Evolutionary conservation across 768 basidiomycete species (phyloP), one percentile per base, ranked within the genome.

Genomic region (Amanita polypyramis): DNA sequence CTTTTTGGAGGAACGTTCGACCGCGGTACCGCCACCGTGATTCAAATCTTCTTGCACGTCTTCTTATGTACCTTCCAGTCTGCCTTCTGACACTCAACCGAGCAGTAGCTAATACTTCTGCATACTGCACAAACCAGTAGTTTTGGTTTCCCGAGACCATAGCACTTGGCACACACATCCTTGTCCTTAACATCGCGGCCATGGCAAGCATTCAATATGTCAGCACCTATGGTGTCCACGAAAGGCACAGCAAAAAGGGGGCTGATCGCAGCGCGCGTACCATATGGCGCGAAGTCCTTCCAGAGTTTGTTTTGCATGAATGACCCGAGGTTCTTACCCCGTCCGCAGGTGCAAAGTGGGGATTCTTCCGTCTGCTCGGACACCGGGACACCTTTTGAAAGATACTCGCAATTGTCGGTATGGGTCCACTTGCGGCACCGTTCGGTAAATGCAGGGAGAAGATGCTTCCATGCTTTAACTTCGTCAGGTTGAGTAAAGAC

Each of bases 331-430:
- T 61, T 56, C 34, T 61, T 56, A 5, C 61, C 63, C 19, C 51
- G 39, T 12, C 63, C 64, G 43, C 64, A 65, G 25, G 54, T 55
- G 53, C 65, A 65, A 8, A 67, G 47, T 2, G 62, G 61, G 12
- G 47, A 43, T 29, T 51, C 43, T 17, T 55, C 57, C 49, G 55
- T 52, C 20, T 56, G 53, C n/a, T 45, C 46, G 5, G 56, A 54
- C 8, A 62, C 53, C 4, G 65, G 62, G 12, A 62, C 45, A 19
- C 30, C 40, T 17, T 20, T 19, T 14, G 45, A 8, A 1, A 36
- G 25, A 47, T 64, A 64, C 50, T 61, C 63, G 53, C 65, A 66
- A 21, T 53, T 45, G 5, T 39, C 36, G 41, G 21, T 29, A 51
- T 65, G 65, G 14, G 43, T 36, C 63, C 62, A 65, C 8, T 43